These are phyloP conservation scores for Didymosphaeria variabile DNA, from an alignment of 2,329 filamentous ascomycete genomes.

Conservation along the genomic window DNA sequence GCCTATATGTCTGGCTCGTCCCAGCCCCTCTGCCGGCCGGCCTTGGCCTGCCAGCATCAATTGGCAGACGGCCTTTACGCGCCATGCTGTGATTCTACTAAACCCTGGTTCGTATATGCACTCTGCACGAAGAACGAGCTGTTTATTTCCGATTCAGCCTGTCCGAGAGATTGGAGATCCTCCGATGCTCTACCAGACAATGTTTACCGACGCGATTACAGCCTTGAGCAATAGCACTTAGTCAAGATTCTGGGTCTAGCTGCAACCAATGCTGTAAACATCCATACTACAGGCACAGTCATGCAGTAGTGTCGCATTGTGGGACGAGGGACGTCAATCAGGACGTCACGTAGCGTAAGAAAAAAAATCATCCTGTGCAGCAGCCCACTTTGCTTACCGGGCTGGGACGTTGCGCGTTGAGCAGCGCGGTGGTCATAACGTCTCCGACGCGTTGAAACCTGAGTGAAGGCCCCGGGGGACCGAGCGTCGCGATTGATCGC, in stretches of 20 bases:
- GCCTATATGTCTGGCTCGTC: conserved; percentile 35
- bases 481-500: conserved; percentile 7
- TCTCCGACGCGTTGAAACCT: conserved; percentile 45
- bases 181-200: conserved; percentile 1
- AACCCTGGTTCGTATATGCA: conserved; percentile 21
- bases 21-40: conserved; percentile 41
- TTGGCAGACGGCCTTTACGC: conserved; percentile 34
- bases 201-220: background rate
- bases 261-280: background rate
- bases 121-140: conserved; percentile 16
- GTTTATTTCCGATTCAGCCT: conserved; percentile 15
- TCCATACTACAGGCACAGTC: background rate
- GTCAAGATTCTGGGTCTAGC: background rate
- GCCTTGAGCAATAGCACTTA: background rate
- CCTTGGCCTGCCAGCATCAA: conserved; percentile 29
- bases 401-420: conserved; percentile 8
- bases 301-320: conserved; percentile 14
- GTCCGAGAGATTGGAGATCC: background rate
- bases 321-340: conserved; percentile 20
- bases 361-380: conserved; percentile 39
- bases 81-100: conserved; percentile 26
- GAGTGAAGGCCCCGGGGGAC: conserved; percentile 7
- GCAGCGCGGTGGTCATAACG: conserved; percentile 5
- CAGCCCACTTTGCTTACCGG: conserved; percentile 27
- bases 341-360: conserved; percentile 37